Evolutionary conservation across 2,329 filamentous ascomycete species (phyloP).

Genomic region (Nannizziopsis barbatae): DNA sequence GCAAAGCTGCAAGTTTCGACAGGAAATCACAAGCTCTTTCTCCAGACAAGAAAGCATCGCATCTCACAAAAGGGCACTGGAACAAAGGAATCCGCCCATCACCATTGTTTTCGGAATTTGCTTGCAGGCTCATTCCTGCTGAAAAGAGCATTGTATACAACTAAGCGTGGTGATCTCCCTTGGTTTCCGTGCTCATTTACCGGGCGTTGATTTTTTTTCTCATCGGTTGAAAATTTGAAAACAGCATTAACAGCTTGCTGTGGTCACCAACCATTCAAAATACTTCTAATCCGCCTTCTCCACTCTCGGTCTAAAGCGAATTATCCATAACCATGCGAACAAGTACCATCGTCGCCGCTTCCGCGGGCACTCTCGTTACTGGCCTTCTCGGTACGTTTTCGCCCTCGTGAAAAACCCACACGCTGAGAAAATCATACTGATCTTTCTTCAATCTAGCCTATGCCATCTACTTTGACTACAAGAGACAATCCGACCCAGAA

Average conservation of each 20-base stretch:
- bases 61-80: too few species aligned
- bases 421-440: neutral
- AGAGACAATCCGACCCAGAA: slow-evolving; percentile 50
- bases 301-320: neutral
- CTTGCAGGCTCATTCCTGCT: too few species aligned
- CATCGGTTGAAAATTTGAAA: too few species aligned
- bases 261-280: neutral
- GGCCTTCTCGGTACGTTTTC: slow-evolving; percentile 42
- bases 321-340: slow-evolving; percentile 37
- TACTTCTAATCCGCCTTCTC: neutral
- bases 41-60: neutral
- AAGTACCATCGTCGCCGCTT: slow-evolving; percentile 48
- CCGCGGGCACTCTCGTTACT: slow-evolving; percentile 48
- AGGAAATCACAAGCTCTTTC: neutral
- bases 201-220: too few species aligned
- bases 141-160: too few species aligned
- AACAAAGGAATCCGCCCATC: too few species aligned
- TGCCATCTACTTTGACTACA: slow-evolving; percentile 56
- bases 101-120: too few species aligned
- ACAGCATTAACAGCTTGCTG: too few species aligned
- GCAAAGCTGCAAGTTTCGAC: neutral
- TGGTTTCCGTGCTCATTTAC: neutral
- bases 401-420: neutral
- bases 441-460: slow-evolving; percentile 39
- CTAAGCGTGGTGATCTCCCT: too few species aligned